Evolutionary conservation across 495 filamentous ascomycete genomes (phyloP).

Genomic region (Annulohypoxylon maeteangense): DNA sequence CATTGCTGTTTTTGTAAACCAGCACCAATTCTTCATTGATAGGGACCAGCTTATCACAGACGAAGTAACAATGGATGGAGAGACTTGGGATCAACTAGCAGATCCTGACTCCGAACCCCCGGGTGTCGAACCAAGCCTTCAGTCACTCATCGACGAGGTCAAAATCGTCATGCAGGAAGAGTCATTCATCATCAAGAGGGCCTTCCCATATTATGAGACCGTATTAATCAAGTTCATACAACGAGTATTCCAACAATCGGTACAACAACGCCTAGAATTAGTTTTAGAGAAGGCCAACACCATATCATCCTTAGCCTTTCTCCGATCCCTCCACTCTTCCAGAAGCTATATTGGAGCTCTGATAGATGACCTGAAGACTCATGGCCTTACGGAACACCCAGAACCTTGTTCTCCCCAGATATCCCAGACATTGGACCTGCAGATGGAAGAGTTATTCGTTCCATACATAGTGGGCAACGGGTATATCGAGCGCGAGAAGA

Average conservation of each 20-base stretch:
- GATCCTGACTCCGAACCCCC: constrained; percentile 93
- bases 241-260: constrained; percentile 95
- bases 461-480: constrained; percentile 94
- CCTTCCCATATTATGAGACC: constrained; percentile 95
- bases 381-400: constrained; percentile 94
- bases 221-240: constrained; percentile 93
- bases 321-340: constrained; percentile 90
- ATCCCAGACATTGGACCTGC: constrained; percentile 87
- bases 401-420: constrained; percentile 90
- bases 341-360: constrained; percentile 83
- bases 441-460: constrained; percentile 95
- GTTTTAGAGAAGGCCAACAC: constrained; percentile 92
- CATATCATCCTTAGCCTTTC: constrained; percentile 89
- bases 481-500: constrained; percentile 94
- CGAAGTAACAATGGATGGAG: constrained; percentile 82
- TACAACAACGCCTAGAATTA: constrained; percentile 95
- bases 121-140: constrained; percentile 89
- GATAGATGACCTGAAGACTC: constrained; percentile 91
- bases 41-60: constrained; percentile 88
- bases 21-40: constrained; percentile 99
- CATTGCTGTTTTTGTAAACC: constrained; percentile 95
- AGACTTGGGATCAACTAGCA: constrained; percentile 88
- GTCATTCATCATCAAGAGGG: constrained; percentile 92
- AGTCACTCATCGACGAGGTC: constrained; percentile 92
- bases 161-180: constrained; percentile 96